A percentile compares a stretch with the other conserved stretches of the same genome.
Evolutionary conservation across 1,139 yeast genomes (phyloP).

Genomic region (Saccharomyces pastorianus): DNA sequence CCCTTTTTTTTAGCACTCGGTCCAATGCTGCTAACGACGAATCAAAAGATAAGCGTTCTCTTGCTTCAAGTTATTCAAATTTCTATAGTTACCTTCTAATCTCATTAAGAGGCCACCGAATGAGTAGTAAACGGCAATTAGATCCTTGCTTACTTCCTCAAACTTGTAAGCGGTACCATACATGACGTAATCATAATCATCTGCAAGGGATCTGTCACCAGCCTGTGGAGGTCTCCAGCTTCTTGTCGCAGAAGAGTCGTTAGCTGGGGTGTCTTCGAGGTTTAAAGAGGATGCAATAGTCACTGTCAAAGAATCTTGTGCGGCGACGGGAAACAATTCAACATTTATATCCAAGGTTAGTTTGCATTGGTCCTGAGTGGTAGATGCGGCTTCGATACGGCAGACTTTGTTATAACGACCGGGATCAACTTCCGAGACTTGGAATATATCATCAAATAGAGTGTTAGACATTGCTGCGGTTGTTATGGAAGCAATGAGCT

Average conservation of each 20-base stretch:
- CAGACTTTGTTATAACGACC: slow-evolving; percentile 91
- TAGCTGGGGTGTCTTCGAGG: slow-evolving; percentile 50
- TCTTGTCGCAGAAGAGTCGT: slow-evolving; percentile 39
- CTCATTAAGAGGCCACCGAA: slow-evolving; percentile 94
- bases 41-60: slow-evolving; percentile 87
- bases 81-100: slow-evolving; percentile 90
- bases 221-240: slow-evolving; percentile 91
- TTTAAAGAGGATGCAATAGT: slow-evolving; percentile 73
- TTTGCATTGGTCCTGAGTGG: slow-evolving; percentile 74
- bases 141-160: slow-evolving; percentile 63
- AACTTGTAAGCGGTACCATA: slow-evolving; percentile 96
- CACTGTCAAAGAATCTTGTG: slow-evolving; percentile 76
- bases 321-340: slow-evolving; percentile 80
- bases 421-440: slow-evolving; percentile 74
- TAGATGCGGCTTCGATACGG: slow-evolving; percentile 81
- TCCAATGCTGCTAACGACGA: slow-evolving; percentile 38
- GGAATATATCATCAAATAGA: slow-evolving; percentile 88
- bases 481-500: not conserved
- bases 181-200: slow-evolving; percentile 97
- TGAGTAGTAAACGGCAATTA: slow-evolving; percentile 82
- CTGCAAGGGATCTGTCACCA: slow-evolving; percentile 80
- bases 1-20: slow-evolving; percentile 1
- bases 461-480: slow-evolving; percentile 56
- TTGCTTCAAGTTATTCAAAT: slow-evolving; percentile 80
- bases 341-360: slow-evolving; percentile 87